phyloP scores from a whole-genome alignment of 169 alveolate genomes.

The Eimeria maxima region DNA sequence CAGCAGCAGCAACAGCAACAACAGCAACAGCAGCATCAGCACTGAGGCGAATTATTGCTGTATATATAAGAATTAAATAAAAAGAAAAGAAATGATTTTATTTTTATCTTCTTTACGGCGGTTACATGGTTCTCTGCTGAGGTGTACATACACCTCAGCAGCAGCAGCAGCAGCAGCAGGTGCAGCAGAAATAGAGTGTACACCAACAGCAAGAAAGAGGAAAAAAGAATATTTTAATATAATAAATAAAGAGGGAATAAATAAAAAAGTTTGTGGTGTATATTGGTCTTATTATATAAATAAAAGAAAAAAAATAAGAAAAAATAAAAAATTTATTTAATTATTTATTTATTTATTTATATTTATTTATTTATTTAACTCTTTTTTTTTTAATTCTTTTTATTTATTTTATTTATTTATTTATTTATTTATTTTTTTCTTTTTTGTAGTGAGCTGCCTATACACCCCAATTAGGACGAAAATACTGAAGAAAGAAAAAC shows the following conservation, averaged over 20 bases:
- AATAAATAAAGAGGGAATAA: conserved; percentile 58
- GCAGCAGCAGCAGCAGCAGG: background rate
- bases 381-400: background rate
- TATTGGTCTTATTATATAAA: conserved; percentile 26
- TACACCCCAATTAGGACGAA: background rate
- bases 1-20: no score
- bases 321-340: background rate
- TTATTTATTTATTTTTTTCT: no score
- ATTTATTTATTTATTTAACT: background rate
- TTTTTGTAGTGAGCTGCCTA: background rate
- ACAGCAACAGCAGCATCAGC: no score
- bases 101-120: background rate
- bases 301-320: conserved; percentile 5
- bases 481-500: background rate
- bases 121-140: background rate
- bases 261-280: conserved; percentile 71
- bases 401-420: background rate
- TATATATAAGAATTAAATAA: no score
- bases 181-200: background rate
- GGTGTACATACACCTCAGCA: conserved; percentile 36
- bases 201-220: conserved; percentile 45
- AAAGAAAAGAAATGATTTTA: background rate
- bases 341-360: background rate
- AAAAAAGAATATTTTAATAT: conserved; percentile 52
- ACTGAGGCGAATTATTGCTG: no score